A percentile compares a stretch with the other conserved stretches of the same genome.
phyloP scores from a whole-genome alignment of 2,329 filamentous ascomycete species.

The Sphaerulina musiva region DNA sequence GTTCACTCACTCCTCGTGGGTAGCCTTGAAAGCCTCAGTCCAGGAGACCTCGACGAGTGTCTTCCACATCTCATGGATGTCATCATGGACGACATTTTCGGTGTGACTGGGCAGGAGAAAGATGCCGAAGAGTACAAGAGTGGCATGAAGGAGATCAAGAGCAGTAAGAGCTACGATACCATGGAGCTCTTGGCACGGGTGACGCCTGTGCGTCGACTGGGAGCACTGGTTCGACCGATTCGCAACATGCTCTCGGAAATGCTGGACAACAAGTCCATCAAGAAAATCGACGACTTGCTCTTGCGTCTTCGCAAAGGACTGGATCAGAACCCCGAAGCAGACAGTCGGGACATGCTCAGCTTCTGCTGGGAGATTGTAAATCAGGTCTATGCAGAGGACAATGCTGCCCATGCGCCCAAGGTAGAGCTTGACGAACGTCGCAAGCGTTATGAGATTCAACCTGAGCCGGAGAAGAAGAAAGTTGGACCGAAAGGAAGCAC shows the following conservation, averaged over 20 bases:
- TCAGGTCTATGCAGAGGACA: constrained; percentile 57
- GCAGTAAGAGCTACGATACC: constrained; percentile 95
- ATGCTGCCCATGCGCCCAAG: constrained; percentile 34
- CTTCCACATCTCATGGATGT: constrained; percentile 69
- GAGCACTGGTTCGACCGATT: constrained; percentile 70
- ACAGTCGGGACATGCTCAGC: constrained; percentile 74
- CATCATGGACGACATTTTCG: constrained; percentile 97
- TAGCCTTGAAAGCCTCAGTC: constrained; percentile 55
- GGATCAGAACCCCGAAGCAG: constrained; percentile 70
- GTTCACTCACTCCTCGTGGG: constrained; percentile 83
- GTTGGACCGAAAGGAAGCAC: constrained; percentile 53
- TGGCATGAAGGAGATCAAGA: constrained; percentile 96
- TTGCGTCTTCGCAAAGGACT: constrained; percentile 76
- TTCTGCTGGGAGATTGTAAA: constrained; percentile 95
- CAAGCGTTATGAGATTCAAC: constrained; percentile 62
- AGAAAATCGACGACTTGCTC: constrained; percentile 85
- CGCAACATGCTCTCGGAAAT: constrained; percentile 75
- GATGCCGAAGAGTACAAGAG: constrained; percentile 92
- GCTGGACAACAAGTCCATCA: constrained; percentile 72
- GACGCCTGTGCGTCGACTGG: constrained; percentile 66
- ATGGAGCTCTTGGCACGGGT: constrained; percentile 87
- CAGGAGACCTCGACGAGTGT: constrained; percentile 87
- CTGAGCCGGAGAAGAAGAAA: constrained; percentile 67
- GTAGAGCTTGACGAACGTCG: constrained; percentile 17
- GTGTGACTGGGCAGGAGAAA: constrained; percentile 86